Evolutionary conservation across 768 basidiomycete species (phyloP), one percentile per base, ranked within the genome.

Genomic region (Boletus barrowsii): DNA sequence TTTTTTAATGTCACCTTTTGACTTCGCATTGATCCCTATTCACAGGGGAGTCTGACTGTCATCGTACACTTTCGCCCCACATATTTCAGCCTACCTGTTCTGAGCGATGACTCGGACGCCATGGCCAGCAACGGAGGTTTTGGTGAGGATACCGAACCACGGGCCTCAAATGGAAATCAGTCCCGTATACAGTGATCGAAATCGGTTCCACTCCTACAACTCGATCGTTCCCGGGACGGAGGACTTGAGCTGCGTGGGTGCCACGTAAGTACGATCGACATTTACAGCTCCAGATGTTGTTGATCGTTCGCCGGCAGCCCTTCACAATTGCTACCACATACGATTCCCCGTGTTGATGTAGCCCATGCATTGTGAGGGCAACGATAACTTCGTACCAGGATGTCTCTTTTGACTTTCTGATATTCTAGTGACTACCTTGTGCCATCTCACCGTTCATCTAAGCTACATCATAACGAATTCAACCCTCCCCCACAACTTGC

Each of bases 1-100:
- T 36, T 42, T 54, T 62, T 56, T 56, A 41, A 61, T 65, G 59
- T 45, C 40, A 42, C 48, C n/a, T 32, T 57, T 36, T 49, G 54
- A 52, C 35, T 47, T 53, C 20, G n/a, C 47, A 48, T 52, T 43
- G 53, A 55, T 55, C 55, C 52, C 49, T 39, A 53, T 43, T 26
- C 40, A 47, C 51, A 15, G 54, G 54, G 51, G 36, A 52, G 40
- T 55, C 33, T 47, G 44, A 51, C 50, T 35, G 26, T 55, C 49
- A 29, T 10, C 18, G 2, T 20, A 20, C 20, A 59, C 24, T 48
- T 43, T 40, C 43, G 24, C 32, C 41, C 30, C 40, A 42, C 22
- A 42, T 37, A 42, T 33, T 20, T 36, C 45, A 36, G 32, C 30
- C 29, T 18, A 50, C 48, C 3, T 26, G 33, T 18, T 50, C 44